Evolutionary conservation across 768 basidiomycete genomes (phyloP), one percentile per base, ranked within the genome.

Genomic region (Russula compacta): DNA sequence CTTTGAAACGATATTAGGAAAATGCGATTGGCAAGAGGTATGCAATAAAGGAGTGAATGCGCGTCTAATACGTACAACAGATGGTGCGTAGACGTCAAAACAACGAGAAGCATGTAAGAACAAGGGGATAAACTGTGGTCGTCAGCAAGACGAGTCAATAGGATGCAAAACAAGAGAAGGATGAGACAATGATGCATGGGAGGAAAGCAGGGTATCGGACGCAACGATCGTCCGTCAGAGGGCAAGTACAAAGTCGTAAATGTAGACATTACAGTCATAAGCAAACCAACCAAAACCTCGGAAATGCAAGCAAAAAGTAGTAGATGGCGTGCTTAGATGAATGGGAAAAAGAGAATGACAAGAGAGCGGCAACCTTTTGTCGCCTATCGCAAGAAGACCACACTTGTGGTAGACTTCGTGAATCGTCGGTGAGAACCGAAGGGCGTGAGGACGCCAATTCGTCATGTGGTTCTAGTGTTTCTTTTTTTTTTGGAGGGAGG

Each of bases 1-100:
- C 50, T 38, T 29, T 29, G 36, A 52, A 55, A 51, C 29, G 63
- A 70, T 71, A 70, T 58, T 62, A 72, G 59, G 67, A 70, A 68
- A 71, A 67, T 68, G 72, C 70, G 74, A 71, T 69, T 67, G 59
- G 24, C 59, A 64, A 63, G 57, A 62, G 55, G 61, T 61, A 70
- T 66, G 72, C 29, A 17, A 38, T 59, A 68, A 70, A 70, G 73
- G 70, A 73, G 71, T 57, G 51, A 19, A 73, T 73, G 81, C 80
- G 83, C 85, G 78, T 86, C 83, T 86, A 85, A 80, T 84, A 81
- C 79, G 85, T 86, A 85, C 84, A 83, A 65, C 46, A 50, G 58
- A 59, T 65, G 58, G 39, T 52, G 40, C 40, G 71, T 71, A 73
- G 70, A 70, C 69, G 56, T 35, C 53, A 44, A 29, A 29, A 58